Percentiles rank a stretch among this genome's conserved stretches.
phyloP scores from a whole-genome alignment of 495 filamentous ascomycete genomes.

The Xylaria sp. region DNA sequence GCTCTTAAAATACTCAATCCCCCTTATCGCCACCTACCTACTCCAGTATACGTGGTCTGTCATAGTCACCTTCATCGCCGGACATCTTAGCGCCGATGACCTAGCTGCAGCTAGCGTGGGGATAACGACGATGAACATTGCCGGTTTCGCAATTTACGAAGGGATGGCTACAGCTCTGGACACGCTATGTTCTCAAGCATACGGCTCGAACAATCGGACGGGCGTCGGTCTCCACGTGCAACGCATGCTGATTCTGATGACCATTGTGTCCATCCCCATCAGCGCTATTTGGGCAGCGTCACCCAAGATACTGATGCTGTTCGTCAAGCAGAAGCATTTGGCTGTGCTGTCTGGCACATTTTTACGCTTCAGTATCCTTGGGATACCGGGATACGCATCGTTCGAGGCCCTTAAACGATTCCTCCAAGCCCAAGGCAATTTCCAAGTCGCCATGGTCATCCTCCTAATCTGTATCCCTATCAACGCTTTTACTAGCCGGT shows the following conservation, averaged over 20 bases:
- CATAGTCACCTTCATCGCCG: conserved; percentile 74
- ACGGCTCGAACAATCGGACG: conserved; percentile 71
- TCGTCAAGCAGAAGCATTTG: conserved; percentile 67
- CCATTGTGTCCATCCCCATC: conserved; percentile 69
- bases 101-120: conserved; percentile 62
- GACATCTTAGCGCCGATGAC: conserved; percentile 68
- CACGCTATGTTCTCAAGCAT: conserved; percentile 79
- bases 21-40: conserved; percentile 73
- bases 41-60: conserved; percentile 78
- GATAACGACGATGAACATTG: conserved; percentile 62
- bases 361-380: conserved; percentile 69
- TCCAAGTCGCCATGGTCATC: conserved; percentile 70
- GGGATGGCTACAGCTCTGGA: conserved; percentile 76
- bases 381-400: conserved; percentile 71
- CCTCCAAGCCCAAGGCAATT: conserved; percentile 75
- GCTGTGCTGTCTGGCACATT: conserved; percentile 69
- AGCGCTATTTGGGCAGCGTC: conserved; percentile 68
- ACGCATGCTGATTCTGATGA: conserved; percentile 72
- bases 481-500: conserved; percentile 75
- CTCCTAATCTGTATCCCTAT: conserved; percentile 73
- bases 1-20: conserved; percentile 63
- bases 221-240: conserved; percentile 77
- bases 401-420: conserved; percentile 79
- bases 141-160: conserved; percentile 74
- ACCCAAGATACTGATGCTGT: conserved; percentile 62